Conservation (phyloP, 1,284 basidiomycete genomes). For the Meripilus lineatus region DNA sequence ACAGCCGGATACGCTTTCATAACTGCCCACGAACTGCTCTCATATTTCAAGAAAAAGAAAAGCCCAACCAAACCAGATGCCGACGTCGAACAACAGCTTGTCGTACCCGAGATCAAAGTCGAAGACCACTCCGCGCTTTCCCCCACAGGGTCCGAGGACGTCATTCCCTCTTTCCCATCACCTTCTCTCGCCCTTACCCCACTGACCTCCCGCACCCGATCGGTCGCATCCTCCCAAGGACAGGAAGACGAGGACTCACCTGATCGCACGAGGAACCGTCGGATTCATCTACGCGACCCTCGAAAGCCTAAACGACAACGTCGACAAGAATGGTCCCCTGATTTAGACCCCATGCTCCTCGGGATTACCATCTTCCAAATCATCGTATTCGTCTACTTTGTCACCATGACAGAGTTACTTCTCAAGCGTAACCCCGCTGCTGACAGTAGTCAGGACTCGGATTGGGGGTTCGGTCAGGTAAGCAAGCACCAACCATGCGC, state of each 20-base stretch:
- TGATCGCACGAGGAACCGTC: neutral
- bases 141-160: no score
- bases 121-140: no score
- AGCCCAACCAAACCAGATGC: neutral
- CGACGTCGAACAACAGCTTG: no score
- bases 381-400: conserved; percentile 35
- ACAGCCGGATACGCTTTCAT: conserved; percentile 26
- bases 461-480: conserved; percentile 13
- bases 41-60: no score
- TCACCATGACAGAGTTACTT: conserved; percentile 16
- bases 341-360: conserved; percentile 37
- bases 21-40: conserved; percentile 29
- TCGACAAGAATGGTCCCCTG: conserved; percentile 13
- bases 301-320: neutral
- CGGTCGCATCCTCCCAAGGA: neutral
- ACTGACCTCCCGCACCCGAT: neutral
- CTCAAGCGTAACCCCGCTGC: conserved; percentile 10
- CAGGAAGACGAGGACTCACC: neutral
- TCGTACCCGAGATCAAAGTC: no score
- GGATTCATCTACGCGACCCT: neutral
- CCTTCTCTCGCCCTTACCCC: neutral
- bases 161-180: no score
- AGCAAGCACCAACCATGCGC: neutral
- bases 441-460: conserved; percentile 3
- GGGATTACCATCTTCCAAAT: conserved; percentile 32